Percentiles rank a stretch among this genome's conserved stretches.
Conservation (phyloP, 2,329 filamentous ascomycete species). For the Tolypocladium tundrense region DNA sequence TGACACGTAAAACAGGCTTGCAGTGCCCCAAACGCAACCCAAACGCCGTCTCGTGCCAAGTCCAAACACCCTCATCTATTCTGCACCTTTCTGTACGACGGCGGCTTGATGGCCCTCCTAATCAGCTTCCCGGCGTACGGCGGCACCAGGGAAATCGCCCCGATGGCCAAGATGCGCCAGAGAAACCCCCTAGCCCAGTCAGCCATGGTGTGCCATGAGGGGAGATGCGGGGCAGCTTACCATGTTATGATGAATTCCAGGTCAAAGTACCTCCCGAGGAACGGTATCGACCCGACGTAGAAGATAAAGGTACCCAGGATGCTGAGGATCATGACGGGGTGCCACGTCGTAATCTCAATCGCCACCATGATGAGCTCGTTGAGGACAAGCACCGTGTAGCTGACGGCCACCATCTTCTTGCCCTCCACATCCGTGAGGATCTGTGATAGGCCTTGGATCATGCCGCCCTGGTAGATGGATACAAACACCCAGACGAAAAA, state of each 20-base stretch:
- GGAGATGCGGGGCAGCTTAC: conserved; percentile 29
- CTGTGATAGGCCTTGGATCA: conserved; percentile 92
- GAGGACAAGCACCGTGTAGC: conserved; percentile 81
- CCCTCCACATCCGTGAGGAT: conserved; percentile 71
- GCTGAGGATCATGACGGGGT: conserved; percentile 78
- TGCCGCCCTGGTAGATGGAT: conserved; percentile 85
- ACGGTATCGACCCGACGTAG: conserved; percentile 77
- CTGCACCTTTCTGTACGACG: conserved; percentile 89
- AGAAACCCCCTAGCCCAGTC: conserved; percentile 55
- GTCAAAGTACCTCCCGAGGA: conserved; percentile 84
- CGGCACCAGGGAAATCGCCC: conserved; percentile 70
- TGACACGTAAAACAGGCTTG: neutral
- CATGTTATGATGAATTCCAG: conserved; percentile 63
- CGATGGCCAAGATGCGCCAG: conserved; percentile 78
- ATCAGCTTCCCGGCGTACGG: conserved; percentile 83
- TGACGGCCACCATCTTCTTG: conserved; percentile 73
- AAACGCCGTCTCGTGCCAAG: neutral
- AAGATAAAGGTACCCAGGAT: conserved; percentile 73
- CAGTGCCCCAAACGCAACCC: conserved; percentile 2
- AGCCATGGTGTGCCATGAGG: neutral
- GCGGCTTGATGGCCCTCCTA: conserved; percentile 74
- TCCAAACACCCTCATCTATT: conserved; percentile 36
- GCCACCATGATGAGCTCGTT: conserved; percentile 98
- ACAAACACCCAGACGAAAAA: conserved; percentile 97
- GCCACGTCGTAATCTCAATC: conserved; percentile 94